Conservation (phyloP, 169 alveolate species). For the Perkinsus chesapeaki region DNA sequence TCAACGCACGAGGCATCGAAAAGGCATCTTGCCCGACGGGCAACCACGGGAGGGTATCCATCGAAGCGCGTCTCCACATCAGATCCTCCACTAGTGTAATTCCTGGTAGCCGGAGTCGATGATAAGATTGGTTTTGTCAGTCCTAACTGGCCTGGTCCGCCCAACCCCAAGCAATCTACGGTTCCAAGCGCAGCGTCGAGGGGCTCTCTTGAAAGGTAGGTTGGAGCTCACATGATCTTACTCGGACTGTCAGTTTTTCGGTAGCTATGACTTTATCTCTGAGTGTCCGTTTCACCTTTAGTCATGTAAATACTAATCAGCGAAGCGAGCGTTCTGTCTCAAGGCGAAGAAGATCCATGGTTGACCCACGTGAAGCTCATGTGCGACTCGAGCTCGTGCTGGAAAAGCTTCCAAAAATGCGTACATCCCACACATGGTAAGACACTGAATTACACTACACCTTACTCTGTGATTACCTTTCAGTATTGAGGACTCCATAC, state of each 20-base stretch:
- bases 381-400: not conserved
- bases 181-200: not conserved
- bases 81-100: not conserved
- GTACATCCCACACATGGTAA: not conserved
- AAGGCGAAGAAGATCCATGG: no score
- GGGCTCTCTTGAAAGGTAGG: not conserved
- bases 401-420: not conserved
- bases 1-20: not conserved
- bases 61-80: not conserved
- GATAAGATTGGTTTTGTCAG: not conserved
- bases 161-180: not conserved
- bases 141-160: not conserved
- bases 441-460: not conserved
- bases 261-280: no score
- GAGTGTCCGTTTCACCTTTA: no score
- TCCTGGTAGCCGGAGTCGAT: not conserved
- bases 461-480: not conserved
- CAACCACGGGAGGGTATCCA: not conserved
- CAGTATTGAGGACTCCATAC: not conserved
- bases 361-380: no score
- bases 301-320: no score
- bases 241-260: no score
- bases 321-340: no score
- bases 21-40: not conserved
- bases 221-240: not conserved